phyloP scores from a whole-genome alignment of 176 grass and related monocot genomes.

The Carex cristatella region DNA sequence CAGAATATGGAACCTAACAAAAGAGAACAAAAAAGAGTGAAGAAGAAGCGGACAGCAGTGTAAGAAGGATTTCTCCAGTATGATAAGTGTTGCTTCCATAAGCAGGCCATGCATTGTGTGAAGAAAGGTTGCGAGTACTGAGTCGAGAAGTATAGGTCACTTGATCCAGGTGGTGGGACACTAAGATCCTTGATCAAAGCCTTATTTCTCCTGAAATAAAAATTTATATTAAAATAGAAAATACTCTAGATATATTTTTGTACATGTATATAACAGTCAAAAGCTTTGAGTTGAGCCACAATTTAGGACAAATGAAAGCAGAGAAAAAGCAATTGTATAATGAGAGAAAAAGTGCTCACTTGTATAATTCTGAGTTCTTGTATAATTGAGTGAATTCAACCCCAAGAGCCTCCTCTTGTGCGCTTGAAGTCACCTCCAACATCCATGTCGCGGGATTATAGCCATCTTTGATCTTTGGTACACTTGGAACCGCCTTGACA shows the following conservation, averaged over 20 bases:
- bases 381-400: conserved; percentile 61
- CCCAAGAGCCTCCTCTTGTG: conserved; percentile 54
- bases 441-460: conserved; percentile 97
- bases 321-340: neutral
- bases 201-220: conserved; percentile 58
- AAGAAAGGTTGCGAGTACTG: conserved; percentile 47
- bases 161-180: conserved; percentile 39
- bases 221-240: neutral
- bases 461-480: conserved; percentile 76
- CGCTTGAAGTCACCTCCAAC: conserved; percentile 56
- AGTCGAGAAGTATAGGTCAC: conserved; percentile 58
- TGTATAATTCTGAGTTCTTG: conserved; percentile 75
- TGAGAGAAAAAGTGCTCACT: conserved; percentile 40
- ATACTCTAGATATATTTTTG: neutral
- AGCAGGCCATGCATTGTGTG: conserved; percentile 64
- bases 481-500: conserved; percentile 42
- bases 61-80: conserved; percentile 96
- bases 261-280: neutral
- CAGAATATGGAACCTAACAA: conserved; percentile 84
- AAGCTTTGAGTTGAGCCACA: neutral
- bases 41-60: conserved; percentile 61
- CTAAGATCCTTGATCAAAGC: conserved; percentile 59
- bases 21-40: conserved; percentile 53
- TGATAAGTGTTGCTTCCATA: conserved; percentile 82
- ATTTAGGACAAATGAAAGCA: neutral